Conservation (phyloP, 1,139 yeast species). For the Pichia sorboxylosa region DNA sequence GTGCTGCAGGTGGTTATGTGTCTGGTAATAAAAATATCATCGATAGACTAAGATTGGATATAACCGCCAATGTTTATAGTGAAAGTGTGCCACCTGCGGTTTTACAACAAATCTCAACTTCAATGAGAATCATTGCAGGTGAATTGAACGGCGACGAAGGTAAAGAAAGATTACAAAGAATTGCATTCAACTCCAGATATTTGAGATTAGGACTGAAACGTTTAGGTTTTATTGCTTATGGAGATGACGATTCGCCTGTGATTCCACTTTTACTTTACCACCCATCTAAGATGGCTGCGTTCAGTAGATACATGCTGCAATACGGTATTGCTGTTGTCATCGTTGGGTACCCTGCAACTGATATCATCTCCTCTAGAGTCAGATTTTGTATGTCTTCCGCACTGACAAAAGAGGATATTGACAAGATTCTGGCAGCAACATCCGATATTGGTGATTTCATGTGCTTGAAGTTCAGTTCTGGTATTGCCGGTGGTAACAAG, state of each 20-base stretch:
- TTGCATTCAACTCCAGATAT: slow-evolving; percentile 92
- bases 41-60: slow-evolving; percentile 61
- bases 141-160: slow-evolving; percentile 90
- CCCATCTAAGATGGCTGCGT: slow-evolving; percentile 91
- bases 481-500: slow-evolving; percentile 57
- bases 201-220: slow-evolving; percentile 81
- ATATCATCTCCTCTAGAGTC: slow-evolving; percentile 78
- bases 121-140: slow-evolving; percentile 71
- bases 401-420: slow-evolving; percentile 87
- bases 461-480: slow-evolving; percentile 68
- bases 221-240: slow-evolving; percentile 86
- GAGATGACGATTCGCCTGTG: slow-evolving; percentile 95
- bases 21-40: slow-evolving; percentile 63
- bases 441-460: slow-evolving; percentile 72
- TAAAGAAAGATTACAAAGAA: slow-evolving; percentile 74
- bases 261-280: slow-evolving; percentile 78
- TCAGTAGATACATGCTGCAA: slow-evolving; percentile 70
- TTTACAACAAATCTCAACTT: slow-evolving; percentile 73
- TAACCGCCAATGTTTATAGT: slow-evolving; percentile 65
- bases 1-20: slow-evolving; percentile 96
- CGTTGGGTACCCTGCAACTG: slow-evolving; percentile 97
- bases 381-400: slow-evolving; percentile 90
- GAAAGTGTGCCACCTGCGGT: slow-evolving; percentile 90
- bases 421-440: slow-evolving; percentile 58
- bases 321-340: slow-evolving; percentile 86